Evolutionary conservation across 305 asterid species (phyloP).

Genomic region (Fraxinus xanthoxyloides): DNA sequence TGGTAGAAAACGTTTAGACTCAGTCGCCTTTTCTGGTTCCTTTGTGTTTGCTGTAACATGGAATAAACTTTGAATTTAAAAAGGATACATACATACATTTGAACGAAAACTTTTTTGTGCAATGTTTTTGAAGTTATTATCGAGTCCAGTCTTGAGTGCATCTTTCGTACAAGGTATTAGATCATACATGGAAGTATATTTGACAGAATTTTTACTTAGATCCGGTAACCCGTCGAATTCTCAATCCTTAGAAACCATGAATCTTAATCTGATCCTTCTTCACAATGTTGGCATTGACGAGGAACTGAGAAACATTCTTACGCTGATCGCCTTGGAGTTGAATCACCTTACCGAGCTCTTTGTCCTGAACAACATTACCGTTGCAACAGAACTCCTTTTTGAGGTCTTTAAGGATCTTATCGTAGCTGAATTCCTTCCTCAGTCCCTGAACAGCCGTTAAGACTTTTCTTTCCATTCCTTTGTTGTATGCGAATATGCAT

Average conservation of each 20-base stretch:
- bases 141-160: background rate
- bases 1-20: background rate
- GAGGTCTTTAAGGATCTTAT: background rate
- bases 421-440: slow-evolving; percentile 1
- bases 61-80: background rate
- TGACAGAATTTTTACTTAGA: background rate
- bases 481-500: background rate
- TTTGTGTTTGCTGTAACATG: background rate
- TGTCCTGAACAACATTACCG: background rate
- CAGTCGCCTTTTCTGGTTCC: background rate
- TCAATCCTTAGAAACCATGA: background rate
- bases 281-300: background rate
- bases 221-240: too few relatives aligned
- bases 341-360: background rate
- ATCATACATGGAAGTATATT: background rate
- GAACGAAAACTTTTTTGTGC: background rate
- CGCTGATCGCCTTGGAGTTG: background rate
- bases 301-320: background rate
- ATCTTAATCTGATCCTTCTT: background rate
- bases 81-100: background rate
- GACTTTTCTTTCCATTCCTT: background rate
- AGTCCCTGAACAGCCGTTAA: background rate
- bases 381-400: background rate
- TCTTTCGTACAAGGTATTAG: background rate
- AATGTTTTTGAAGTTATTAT: background rate